A percentile compares a stretch with the other conserved stretches of the same genome.
phyloP scores from a whole-genome alignment of 257 asterid species.

The Paraleonurus japonicus region DNA sequence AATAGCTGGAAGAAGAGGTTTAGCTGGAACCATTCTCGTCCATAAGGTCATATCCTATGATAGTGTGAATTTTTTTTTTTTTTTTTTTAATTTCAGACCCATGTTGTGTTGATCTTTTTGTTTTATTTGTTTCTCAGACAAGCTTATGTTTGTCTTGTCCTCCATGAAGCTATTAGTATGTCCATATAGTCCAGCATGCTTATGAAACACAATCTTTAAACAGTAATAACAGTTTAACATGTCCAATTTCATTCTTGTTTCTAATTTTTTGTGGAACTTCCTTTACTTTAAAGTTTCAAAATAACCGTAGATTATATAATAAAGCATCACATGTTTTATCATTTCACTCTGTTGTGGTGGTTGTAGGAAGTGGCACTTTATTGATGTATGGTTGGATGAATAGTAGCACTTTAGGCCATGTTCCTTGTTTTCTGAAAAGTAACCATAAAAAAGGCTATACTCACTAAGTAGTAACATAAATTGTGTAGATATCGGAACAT shows the following conservation, averaged over 20 bases:
- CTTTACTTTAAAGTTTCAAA: slow-evolving; percentile 2
- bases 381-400: not conserved
- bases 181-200: not conserved
- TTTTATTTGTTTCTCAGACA: not conserved
- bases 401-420: not conserved
- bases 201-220: not conserved
- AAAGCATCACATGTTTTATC: not conserved
- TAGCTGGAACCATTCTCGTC: slow-evolving; percentile 95
- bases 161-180: not conserved
- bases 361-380: not conserved
- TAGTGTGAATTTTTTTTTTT: not conserved
- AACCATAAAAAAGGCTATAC: not conserved
- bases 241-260: not conserved
- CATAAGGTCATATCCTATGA: slow-evolving; percentile 63
- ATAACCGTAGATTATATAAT: not conserved
- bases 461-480: not conserved
- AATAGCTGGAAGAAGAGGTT: slow-evolving; percentile 98
- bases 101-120: not conserved
- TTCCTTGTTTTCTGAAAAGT: not conserved
- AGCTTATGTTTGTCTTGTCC: not conserved
- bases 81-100: not conserved
- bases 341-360: not conserved
- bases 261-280: not conserved
- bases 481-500: not conserved
- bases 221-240: not conserved